Percentiles rank a stretch among this genome's conserved stretches.
phyloP scores from a whole-genome alignment of 257 asterid species.

The Solanum verrucosum region DNA sequence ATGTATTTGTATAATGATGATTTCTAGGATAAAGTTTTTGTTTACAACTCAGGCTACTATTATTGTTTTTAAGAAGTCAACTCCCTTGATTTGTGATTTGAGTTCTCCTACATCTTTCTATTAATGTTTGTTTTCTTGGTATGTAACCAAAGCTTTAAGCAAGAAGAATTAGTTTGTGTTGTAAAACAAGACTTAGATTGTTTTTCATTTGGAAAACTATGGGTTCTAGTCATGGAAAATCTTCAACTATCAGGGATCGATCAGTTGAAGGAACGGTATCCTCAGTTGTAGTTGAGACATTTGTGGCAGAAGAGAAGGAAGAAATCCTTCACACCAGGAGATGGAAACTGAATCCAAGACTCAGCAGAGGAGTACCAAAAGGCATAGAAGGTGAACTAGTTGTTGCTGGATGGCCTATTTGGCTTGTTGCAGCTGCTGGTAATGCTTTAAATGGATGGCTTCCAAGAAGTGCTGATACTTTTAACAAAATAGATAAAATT shows the following conservation, averaged over 20 bases:
- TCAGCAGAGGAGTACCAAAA: not conserved
- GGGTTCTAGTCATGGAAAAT: not conserved
- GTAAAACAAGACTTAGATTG: not conserved
- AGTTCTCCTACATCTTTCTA: not conserved
- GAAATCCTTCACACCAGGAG: not conserved
- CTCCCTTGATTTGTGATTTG: not conserved
- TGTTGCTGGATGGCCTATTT: not conserved
- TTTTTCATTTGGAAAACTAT: not conserved
- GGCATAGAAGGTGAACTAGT: not conserved
- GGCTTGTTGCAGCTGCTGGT: not conserved
- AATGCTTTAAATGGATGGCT: not conserved
- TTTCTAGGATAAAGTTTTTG: not conserved
- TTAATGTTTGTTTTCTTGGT: not conserved
- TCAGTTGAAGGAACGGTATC: not conserved
- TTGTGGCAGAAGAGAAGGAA: not conserved
- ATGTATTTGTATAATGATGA: not conserved
- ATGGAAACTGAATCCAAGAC: not conserved
- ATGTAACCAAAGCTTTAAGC: not conserved
- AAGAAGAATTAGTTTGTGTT: not conserved
- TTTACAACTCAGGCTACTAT: not conserved
- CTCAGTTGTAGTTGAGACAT: not conserved
- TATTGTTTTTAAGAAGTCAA: not conserved
- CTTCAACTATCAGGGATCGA: not conserved
- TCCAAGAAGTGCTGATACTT: not conserved
- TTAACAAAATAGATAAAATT: not conserved